phyloP scores from a whole-genome alignment of 2,329 filamentous ascomycete genomes.

The Hortaea werneckii region DNA sequence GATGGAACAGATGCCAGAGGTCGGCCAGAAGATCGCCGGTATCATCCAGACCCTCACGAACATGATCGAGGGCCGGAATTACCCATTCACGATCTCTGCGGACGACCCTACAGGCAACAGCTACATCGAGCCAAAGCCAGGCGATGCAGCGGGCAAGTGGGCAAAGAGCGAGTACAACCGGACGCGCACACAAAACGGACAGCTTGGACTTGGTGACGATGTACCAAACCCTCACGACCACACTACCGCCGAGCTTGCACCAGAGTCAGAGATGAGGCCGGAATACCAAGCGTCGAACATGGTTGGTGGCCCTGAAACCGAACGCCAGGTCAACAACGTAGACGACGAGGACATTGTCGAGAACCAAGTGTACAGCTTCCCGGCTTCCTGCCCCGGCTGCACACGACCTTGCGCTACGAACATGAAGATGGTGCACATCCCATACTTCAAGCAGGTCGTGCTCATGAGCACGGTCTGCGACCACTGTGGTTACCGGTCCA shows the following conservation, averaged over 20 bases:
- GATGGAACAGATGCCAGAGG: constrained; percentile 65
- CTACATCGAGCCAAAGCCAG: constrained; percentile 79
- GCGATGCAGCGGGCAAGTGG: constrained; percentile 76
- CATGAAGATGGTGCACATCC: constrained; percentile 98
- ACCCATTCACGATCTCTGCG: constrained; percentile 79
- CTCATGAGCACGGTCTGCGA: constrained; percentile 92
- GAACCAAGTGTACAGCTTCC: constrained; percentile 87
- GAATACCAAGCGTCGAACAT: constrained; percentile 42
- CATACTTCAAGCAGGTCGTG: constrained; percentile 94
- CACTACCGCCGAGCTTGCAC: constrained; percentile 32
- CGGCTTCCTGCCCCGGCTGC: constrained; percentile 84
- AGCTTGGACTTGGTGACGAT: constrained; percentile 59
- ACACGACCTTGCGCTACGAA: constrained; percentile 77
- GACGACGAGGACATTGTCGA: constrained; percentile 60
- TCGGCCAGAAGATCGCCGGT: constrained; percentile 66
- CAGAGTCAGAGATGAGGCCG: constrained; percentile 45
- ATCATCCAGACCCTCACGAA: constrained; percentile 63
- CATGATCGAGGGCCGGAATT: constrained; percentile 67
- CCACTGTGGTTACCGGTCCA: constrained; percentile 79
- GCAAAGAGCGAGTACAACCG: constrained; percentile 74
- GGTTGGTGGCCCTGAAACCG: constrained; percentile 19
- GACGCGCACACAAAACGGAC: constrained; percentile 77
- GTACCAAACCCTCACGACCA: constrained; percentile 26
- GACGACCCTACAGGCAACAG: constrained; percentile 94
- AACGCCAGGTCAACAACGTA: constrained; percentile 30